Conservation (phyloP, 2,329 filamentous ascomycete species). For the Aurifilum marmelostoma region DNA sequence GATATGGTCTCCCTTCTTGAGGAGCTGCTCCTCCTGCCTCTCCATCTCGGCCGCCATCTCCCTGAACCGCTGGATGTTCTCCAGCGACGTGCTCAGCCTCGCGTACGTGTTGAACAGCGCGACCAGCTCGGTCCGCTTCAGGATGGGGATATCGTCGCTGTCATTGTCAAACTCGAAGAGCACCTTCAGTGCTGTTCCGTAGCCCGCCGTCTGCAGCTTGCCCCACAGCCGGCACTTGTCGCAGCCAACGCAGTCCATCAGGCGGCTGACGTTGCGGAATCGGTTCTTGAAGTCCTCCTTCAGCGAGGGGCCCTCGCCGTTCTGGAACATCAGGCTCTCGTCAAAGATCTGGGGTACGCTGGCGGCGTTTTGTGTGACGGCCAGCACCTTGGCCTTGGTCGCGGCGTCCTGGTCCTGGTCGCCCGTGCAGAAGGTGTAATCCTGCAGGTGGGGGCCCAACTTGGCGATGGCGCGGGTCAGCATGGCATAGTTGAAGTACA, state of each 20-base stretch:
- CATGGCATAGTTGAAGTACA: slow-evolving; percentile 99
- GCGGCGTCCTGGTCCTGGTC: slow-evolving; percentile 76
- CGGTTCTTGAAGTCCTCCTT: slow-evolving; percentile 98
- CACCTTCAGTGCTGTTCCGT: slow-evolving; percentile 92
- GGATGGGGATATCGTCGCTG: slow-evolving; percentile 65
- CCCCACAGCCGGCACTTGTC: slow-evolving; percentile 99
- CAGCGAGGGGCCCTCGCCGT: slow-evolving; percentile 71
- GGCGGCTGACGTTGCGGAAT: slow-evolving; percentile 92
- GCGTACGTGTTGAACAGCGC: slow-evolving; percentile 94
- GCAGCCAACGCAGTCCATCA: slow-evolving; percentile 99
- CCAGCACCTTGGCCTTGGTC: slow-evolving; percentile 82
- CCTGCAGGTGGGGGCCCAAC: slow-evolving; percentile 74
- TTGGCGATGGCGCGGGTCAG: slow-evolving; percentile 90
- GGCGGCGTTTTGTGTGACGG: slow-evolving; percentile 71
- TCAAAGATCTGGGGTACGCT: slow-evolving; percentile 84
- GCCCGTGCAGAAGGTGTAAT: slow-evolving; percentile 91
- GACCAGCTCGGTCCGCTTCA: slow-evolving; percentile 90
- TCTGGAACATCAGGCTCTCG: slow-evolving; percentile 92
- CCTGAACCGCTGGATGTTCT: slow-evolving; percentile 74
- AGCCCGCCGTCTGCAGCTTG: slow-evolving; percentile 92
- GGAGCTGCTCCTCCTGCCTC: slow-evolving; percentile 33
- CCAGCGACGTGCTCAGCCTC: slow-evolving; percentile 79
- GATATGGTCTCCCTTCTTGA: slow-evolving; percentile 32
- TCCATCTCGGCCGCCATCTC: slow-evolving; percentile 51
- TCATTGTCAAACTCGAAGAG: slow-evolving; percentile 87